Base-by-base conservation (phyloP, 768 basidiomycete genomes). In the Lactarius indigo region DNA sequence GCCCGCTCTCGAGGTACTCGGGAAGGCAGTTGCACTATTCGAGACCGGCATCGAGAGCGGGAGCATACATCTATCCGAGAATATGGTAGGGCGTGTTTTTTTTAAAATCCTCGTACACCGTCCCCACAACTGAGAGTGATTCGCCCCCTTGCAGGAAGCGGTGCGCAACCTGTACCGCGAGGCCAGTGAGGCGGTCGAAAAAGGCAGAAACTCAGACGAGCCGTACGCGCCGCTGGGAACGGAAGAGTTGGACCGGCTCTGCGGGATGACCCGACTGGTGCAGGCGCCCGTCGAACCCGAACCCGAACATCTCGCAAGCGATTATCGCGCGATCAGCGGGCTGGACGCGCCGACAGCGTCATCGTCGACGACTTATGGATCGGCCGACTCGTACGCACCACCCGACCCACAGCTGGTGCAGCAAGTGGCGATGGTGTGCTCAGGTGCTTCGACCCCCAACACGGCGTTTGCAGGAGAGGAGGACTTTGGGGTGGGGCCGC, bases 1-100 rank as follows among this genome's bases (percentile, higher is more conserved):
- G 4, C 74, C 78, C 2, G 77, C 81, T 18, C 63, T 80, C 57
- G 68, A 73, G 8, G 75, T 79, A 47, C 74, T 81, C 3, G 77
- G 79, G 57, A 73, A 71, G 42, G 68, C 75, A 6, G 72, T 69
- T 31, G 73, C 73, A 5, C 62, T 79, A 15, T 77, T 78, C 47
- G 74, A 78, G 61, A 66, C 72, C 17, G 74, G 74, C 1, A 68
- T 71, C 5, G 62, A 57, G 12, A 68, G 64, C 5, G 72, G 76
- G 41, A 73, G 69, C 61, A 70, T 72, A 10, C 72, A 73, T 20
- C 65, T 72, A 5, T 73, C 73, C 33, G 74, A 76, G 39, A 71
- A 66, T 30, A 61, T 69, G 56, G 70, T 66, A 18, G 3, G 60
- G 4, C 2, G 3, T 0, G 9, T 28, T 37, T 50, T 50, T 5